A percentile compares a stretch with the other conserved stretches of the same genome.
Evolutionary conservation across 257 asterid species (phyloP).

Genomic region (Fraxinus cuspidata): DNA sequence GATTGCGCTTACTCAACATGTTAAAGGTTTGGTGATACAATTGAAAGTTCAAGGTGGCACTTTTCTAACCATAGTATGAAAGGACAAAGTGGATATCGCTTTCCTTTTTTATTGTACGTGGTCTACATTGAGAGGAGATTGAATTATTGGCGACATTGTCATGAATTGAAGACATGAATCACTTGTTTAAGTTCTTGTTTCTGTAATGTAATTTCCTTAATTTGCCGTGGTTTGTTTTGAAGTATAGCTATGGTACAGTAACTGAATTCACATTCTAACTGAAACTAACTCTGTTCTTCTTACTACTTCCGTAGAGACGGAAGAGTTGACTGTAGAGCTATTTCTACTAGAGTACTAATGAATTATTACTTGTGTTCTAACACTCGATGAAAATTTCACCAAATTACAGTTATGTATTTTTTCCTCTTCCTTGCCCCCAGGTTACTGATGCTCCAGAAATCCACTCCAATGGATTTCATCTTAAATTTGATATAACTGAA

Average conservation of each 20-base stretch:
- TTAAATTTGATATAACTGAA: slow-evolving; percentile 79
- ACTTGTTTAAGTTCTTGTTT: too few relatives aligned
- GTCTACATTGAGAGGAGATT: neutral
- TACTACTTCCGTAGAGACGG: neutral
- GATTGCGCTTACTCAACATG: neutral
- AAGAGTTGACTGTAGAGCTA: neutral
- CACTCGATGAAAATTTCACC: neutral
- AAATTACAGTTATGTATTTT: slow-evolving; percentile 1
- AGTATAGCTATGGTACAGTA: too few relatives aligned
- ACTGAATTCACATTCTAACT: too few relatives aligned
- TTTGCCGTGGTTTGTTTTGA: too few relatives aligned
- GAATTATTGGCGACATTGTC: too few relatives aligned
- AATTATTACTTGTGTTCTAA: slow-evolving; percentile 9
- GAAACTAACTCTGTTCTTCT: neutral
- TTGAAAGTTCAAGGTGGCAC: neutral
- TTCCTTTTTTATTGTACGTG: neutral
- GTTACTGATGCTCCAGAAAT: slow-evolving; percentile 95
- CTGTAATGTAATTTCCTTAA: neutral
- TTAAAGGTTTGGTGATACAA: neutral
- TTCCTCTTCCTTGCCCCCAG: slow-evolving; percentile 41
- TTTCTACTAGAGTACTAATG: slow-evolving; percentile 12
- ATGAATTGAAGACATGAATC: neutral
- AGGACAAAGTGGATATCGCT: neutral
- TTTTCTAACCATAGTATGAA: neutral
- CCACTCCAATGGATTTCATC: slow-evolving; percentile 91